A percentile compares a stretch with the other conserved stretches of the same genome.
phyloP scores from a whole-genome alignment of 495 filamentous ascomycete species.

The Trichoderma orchidacearum region DNA sequence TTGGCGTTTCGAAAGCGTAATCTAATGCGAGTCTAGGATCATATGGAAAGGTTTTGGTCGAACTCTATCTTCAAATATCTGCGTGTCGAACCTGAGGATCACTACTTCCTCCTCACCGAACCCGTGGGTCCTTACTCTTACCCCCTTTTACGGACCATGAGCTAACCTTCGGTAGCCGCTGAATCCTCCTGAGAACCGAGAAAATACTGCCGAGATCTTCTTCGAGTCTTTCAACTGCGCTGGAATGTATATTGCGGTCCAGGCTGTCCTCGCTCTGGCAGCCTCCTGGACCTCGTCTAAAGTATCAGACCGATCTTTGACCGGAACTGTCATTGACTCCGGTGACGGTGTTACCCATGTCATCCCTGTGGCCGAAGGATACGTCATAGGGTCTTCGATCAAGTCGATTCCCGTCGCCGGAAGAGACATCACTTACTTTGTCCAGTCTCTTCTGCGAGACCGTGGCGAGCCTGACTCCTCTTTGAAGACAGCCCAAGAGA shows the following conservation, averaged over 20 bases:
- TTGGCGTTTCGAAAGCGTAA: neutral
- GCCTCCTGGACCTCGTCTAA: slow-evolving; percentile 98
- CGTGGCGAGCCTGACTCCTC: slow-evolving; percentile 94
- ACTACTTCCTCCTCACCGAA: slow-evolving; percentile 95
- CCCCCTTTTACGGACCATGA: neutral
- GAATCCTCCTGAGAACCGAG: slow-evolving; percentile 95
- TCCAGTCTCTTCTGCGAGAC: slow-evolving; percentile 89
- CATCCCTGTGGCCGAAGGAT: slow-evolving; percentile 96
- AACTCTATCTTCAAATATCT: slow-evolving; percentile 99
- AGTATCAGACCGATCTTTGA: slow-evolving; percentile 92
- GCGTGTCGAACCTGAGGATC: slow-evolving; percentile 93
- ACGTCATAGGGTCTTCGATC: slow-evolving; percentile 96
- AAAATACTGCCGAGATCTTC: slow-evolving; percentile 99
- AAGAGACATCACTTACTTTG: slow-evolving; percentile 95
- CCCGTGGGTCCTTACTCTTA: slow-evolving; percentile 50
- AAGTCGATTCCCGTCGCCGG: slow-evolving; percentile 97
- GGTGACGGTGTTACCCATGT: slow-evolving; percentile 98
- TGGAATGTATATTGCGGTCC: slow-evolving; percentile 95
- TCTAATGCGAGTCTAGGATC: slow-evolving; percentile 43
- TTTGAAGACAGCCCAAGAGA: slow-evolving; percentile 90
- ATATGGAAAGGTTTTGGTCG: slow-evolving; percentile 99
- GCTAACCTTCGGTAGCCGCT: slow-evolving; percentile 52
- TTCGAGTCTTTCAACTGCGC: slow-evolving; percentile 99
- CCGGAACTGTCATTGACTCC: slow-evolving; percentile 93
- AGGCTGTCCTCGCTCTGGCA: slow-evolving; percentile 90